Percentiles rank a stretch among this genome's conserved stretches.
phyloP scores from a whole-genome alignment of 2,329 filamentous ascomycete genomes.

The Neospermospora avenae region DNA sequence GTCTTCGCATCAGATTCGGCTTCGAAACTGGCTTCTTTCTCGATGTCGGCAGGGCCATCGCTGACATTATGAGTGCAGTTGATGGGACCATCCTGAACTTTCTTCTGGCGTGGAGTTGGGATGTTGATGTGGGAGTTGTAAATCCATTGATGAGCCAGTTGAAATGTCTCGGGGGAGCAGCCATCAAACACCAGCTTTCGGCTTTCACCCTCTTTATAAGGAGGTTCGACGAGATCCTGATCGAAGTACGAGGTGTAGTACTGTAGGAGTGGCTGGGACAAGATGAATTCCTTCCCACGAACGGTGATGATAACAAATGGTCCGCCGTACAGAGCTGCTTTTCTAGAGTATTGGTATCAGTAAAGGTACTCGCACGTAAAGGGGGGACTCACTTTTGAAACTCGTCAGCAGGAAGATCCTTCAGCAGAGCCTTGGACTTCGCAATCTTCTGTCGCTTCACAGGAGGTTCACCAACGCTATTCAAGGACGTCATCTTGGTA shows the following conservation, averaged over 20 bases:
- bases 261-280: conserved; percentile 15
- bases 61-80: not conserved
- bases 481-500: not conserved
- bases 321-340: not conserved
- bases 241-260: conserved; percentile 17
- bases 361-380: not conserved
- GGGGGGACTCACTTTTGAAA: not conserved
- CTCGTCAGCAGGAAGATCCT: conserved; percentile 6
- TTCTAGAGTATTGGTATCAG: not conserved
- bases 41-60: no score
- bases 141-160: conserved; percentile 17
- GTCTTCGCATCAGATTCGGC: no score
- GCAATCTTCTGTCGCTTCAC: conserved; percentile 1
- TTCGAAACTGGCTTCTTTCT: no score
- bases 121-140: conserved; percentile 9
- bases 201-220: conserved; percentile 1
- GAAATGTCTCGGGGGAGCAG: conserved; percentile 10
- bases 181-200: conserved; percentile 7
- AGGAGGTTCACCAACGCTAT: not conserved
- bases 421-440: not conserved
- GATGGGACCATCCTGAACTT: not conserved
- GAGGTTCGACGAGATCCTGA: conserved; percentile 14
- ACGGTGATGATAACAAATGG: conserved; percentile 14
- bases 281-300: not conserved
- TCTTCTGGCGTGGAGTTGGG: conserved; percentile 26